Base-by-base conservation (phyloP, 2,329 filamentous ascomycete species). In the Beauveria brongniartii region DNA sequence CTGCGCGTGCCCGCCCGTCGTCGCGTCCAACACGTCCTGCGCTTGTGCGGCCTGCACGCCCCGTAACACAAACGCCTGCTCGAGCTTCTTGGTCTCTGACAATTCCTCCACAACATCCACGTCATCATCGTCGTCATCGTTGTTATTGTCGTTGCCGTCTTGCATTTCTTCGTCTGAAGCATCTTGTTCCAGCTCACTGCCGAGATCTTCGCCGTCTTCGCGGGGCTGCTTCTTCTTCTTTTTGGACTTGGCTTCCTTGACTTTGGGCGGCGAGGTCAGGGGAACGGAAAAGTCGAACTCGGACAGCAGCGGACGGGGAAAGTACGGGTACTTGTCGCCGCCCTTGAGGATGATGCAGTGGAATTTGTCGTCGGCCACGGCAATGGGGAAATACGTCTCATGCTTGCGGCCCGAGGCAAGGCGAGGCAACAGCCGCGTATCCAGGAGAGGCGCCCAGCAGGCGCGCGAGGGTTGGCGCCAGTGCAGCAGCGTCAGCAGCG, bases 331-430 rank as follows among this genome's bases (percentile, higher is more conserved):
- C 70, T 88, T 84, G 71, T 99, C 94, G 41, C 89, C 90, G 64
- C 94, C 94, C 76, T 99, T 99, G 70, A 99, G 86, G 68, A 99
- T 97, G 75, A 99, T 97, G 77, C 95, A 99, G 80, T 97, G 93
- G 74, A 99, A 99, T 69, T 89, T 93, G 69, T 89, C 83, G 68
- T 92, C 86, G 2, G 93, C 91, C 1, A 97, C 92, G 1, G 94
- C 94, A 37, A 99, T 91, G 1, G 94, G 94, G 83, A 92, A 99
- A 78, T 99, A 99, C 0, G 81, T 84, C 75, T 99, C 94, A 65
- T 89, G 83, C 73, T 96, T 97, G 62, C 88, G 87, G 28, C 94
- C 94, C 3, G 85, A 87, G 0, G 90, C 89, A 3, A 97, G 82
- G 63, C 94, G 91, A 1, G 90, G 82, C 12, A 99, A 80, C 43